phyloP scores from a whole-genome alignment of 108 stramenopile species.

The Cafeteria roenbergensis region DNA sequence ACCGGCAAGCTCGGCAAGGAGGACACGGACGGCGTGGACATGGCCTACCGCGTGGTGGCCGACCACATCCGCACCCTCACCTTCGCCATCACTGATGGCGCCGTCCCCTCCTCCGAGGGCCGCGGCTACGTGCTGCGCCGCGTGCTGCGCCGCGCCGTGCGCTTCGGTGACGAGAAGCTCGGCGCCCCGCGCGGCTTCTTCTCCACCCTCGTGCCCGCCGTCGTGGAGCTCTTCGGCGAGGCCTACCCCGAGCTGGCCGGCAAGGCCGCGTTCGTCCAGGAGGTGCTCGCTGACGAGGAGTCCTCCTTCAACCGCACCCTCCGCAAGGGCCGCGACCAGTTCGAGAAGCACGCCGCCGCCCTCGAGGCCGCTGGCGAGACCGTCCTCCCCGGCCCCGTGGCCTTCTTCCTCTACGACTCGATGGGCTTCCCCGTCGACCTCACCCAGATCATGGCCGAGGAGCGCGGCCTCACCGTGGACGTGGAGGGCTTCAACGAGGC shows the following conservation, averaged over 20 bases:
- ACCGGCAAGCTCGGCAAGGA: slow-evolving; percentile 74
- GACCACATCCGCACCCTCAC: slow-evolving; percentile 92
- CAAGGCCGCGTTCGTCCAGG: slow-evolving; percentile 58
- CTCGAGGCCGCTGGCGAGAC: slow-evolving; percentile 4
- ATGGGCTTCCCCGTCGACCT: slow-evolving; percentile 97
- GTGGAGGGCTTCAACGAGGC: slow-evolving; percentile 67
- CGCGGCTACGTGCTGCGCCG: slow-evolving; percentile 91
- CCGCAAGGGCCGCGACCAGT: slow-evolving; percentile 77
- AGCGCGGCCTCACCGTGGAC: slow-evolving; percentile 78
- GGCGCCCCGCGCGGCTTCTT: slow-evolving; percentile 86
- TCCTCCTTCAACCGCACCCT: slow-evolving; percentile 81
- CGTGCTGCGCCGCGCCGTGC: slow-evolving; percentile 81
- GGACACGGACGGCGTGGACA: slow-evolving; percentile 75
- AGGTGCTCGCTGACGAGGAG: slow-evolving; percentile 81
- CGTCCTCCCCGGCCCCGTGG: slow-evolving; percentile 74
- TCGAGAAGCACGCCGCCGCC: slow-evolving; percentile 61
- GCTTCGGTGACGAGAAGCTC: slow-evolving; percentile 84
- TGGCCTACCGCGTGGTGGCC: slow-evolving; percentile 97
- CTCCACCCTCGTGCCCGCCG: slow-evolving; percentile 63
- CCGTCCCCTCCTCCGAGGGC: slow-evolving; percentile 87
- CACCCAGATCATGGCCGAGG: slow-evolving; percentile 96
- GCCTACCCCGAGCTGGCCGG: slow-evolving; percentile 79
- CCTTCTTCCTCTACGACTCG: slow-evolving; percentile 80
- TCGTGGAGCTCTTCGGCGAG: slow-evolving; percentile 70
- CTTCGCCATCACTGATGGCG: slow-evolving; percentile 96